Evolutionary conservation across 1,284 basidiomycete genomes (phyloP).

Genomic region (Leccinum pachyderme): DNA sequence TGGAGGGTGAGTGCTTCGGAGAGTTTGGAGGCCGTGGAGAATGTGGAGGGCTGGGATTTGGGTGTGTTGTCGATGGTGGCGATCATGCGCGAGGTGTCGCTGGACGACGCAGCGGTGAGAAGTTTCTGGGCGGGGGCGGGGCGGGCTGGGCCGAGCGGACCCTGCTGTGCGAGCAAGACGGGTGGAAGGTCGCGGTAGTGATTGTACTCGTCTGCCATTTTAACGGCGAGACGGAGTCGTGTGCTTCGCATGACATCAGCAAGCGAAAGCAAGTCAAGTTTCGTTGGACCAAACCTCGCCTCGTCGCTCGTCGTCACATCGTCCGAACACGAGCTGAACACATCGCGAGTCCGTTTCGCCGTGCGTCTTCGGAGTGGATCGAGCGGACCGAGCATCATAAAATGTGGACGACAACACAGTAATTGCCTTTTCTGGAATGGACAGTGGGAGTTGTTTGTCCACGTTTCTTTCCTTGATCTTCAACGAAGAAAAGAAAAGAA

Average conservation of each 20-base stretch:
- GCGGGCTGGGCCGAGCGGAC: constrained; percentile 72
- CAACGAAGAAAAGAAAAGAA: no score
- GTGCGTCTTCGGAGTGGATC: constrained; percentile 28
- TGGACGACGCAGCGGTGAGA: constrained; percentile 58
- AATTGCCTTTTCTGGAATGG: constrained; percentile 13
- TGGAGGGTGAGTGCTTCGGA: constrained; percentile 86
- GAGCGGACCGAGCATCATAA: constrained; percentile 52
- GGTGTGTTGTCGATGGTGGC: constrained; percentile 70
- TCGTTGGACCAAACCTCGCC: constrained; percentile 47
- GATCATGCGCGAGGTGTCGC: constrained; percentile 60
- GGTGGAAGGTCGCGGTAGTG: constrained; percentile 86
- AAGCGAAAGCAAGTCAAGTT: neutral
- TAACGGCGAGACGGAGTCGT: constrained; percentile 64
- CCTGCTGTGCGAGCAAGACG: constrained; percentile 79
- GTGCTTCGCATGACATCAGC: constrained; percentile 40
- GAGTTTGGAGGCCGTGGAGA: constrained; percentile 62
- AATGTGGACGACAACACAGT: neutral
- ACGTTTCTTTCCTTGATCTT: neutral
- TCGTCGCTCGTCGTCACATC: constrained; percentile 55
- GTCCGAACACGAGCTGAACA: constrained; percentile 65
- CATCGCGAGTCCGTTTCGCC: constrained; percentile 65
- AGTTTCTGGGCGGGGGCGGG: constrained; percentile 59
- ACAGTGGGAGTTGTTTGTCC: neutral
- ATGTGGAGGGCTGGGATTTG: constrained; percentile 59
- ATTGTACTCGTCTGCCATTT: constrained; percentile 85